Percentiles rank a stretch among this genome's conserved stretches.
phyloP scores from a whole-genome alignment of 257 asterid species.

The Penstemon davidsonii region DNA sequence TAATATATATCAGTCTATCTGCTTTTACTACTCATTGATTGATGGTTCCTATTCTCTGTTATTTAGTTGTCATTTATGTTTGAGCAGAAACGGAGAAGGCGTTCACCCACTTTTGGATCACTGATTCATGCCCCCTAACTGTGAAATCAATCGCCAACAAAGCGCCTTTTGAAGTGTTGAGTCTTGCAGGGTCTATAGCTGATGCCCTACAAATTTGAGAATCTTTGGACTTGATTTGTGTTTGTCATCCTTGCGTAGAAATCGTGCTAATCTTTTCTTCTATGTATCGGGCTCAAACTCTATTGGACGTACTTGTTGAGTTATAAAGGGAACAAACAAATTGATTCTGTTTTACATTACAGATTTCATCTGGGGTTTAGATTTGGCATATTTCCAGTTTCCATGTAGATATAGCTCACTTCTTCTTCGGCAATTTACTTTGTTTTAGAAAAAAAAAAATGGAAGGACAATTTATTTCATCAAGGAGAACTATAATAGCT shows the following conservation, averaged over 20 bases:
- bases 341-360: constrained; percentile 5
- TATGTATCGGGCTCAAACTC: no score
- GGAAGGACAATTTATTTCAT: no score
- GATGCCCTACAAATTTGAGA: constrained; percentile 83
- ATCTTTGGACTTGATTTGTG: neutral
- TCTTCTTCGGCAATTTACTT: no score
- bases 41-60: neutral
- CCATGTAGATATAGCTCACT: no score
- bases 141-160: constrained; percentile 60
- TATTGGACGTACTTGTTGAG: neutral
- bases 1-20: constrained; percentile 29
- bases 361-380: neutral
- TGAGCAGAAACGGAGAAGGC: constrained; percentile 49
- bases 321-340: neutral
- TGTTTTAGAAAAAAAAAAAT: no score
- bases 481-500: no score
- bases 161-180: constrained; percentile 84
- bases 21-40: neutral
- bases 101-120: constrained; percentile 84
- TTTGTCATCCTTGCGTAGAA: no score
- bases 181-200: constrained; percentile 92
- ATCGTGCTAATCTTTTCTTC: no score
- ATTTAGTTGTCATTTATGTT: constrained; percentile 16
- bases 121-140: constrained; percentile 84
- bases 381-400: neutral